Evolutionary conservation across 1,284 basidiomycete genomes (phyloP), one percentile per base, ranked within the genome.

Genomic region (Cutaneotrichosporon cyanovorans): DNA sequence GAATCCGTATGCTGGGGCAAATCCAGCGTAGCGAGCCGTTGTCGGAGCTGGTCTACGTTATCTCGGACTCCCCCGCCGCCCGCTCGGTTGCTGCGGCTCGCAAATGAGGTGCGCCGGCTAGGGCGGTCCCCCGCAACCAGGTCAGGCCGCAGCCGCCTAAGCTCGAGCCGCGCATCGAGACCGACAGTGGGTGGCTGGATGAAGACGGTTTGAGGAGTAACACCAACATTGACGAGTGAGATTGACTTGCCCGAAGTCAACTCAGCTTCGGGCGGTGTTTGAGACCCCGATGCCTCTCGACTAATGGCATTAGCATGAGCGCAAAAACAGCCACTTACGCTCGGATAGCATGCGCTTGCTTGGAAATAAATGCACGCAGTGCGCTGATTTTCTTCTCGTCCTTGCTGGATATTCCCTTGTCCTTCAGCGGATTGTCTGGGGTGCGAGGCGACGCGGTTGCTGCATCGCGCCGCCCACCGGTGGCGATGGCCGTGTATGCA

Each of bases 161-260:
- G 48, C 41, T 66, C 63, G 22, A 60, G 55, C 43, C 62, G 62
- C 2, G 58, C 53, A 37, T 70, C 66, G n/a, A 54, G 43, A 7
- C 61, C 62, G 15, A 69, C 48, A 0, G 65, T 68, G 2, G 66
- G 59, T 3, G 73, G 70, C 18, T 82, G 87, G 58, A 98, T 77
- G 71, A 99, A 97, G 19, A 98, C 85, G 0, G 92, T 98, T 53
- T 90, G 89, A 5, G 90, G 90, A 0, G 91, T 87, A n/a, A 96
- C 85, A 4, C 85, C 83, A 35, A 92, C 78, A 63, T 87, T 80
- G 9, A 80, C 77, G 60, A 84, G 83, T 4, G 86, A 77, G 46
- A 76, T 77, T 1, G 65, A 57, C 51, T 66, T 66, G 15, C 61
- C 61, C 4, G 50, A 50, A 1, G 60, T 56, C 1, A 67, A 48